These are phyloP conservation scores for Clitopilus hobsonii DNA, from an alignment of 768 basidiomycete species.

Conservation along the genomic window DNA sequence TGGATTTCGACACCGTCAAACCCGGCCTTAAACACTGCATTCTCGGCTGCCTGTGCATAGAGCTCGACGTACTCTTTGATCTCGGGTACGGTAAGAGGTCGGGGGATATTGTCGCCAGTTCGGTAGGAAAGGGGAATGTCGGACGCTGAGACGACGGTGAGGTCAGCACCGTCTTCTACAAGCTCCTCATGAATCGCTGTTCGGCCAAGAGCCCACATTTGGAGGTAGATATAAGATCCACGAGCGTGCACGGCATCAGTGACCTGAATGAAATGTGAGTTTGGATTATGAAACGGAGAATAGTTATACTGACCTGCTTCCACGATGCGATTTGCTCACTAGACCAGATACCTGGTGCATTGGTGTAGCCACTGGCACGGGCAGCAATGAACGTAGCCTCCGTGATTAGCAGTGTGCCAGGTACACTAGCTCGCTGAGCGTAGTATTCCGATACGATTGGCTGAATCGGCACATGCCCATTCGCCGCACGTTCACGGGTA, in stretches of 20 bases:
- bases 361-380: slow-evolving; percentile 35
- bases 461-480: slow-evolving; percentile 22
- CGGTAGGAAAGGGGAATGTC: slow-evolving; percentile 16
- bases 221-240: slow-evolving; percentile 44
- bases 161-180: slow-evolving; percentile 25
- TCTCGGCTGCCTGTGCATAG: slow-evolving; percentile 51
- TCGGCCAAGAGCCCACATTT: slow-evolving; percentile 57
- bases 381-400: slow-evolving; percentile 47
- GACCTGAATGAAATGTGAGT: too few relatives aligned
- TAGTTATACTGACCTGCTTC: slow-evolving; percentile 44
- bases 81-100: slow-evolving; percentile 40
- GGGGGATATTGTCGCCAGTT: slow-evolving; percentile 24
- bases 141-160: slow-evolving; percentile 29
- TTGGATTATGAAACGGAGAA: slow-evolving; percentile 13
- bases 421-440: slow-evolving; percentile 34
- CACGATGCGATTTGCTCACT: slow-evolving; percentile 53
- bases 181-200: slow-evolving; percentile 30
- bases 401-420: slow-evolving; percentile 47
- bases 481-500: slow-evolving; percentile 17
- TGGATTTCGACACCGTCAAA: slow-evolving; percentile 63
- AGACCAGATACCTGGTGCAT: slow-evolving; percentile 54
- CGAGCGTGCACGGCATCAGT: slow-evolving; percentile 49
- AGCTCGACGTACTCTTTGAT: slow-evolving; percentile 45
- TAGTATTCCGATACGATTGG: slow-evolving; percentile 42
- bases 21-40: slow-evolving; percentile 51